Conservation (phyloP, 2,329 filamentous ascomycete species). For the Talaromyces sp. region DNA sequence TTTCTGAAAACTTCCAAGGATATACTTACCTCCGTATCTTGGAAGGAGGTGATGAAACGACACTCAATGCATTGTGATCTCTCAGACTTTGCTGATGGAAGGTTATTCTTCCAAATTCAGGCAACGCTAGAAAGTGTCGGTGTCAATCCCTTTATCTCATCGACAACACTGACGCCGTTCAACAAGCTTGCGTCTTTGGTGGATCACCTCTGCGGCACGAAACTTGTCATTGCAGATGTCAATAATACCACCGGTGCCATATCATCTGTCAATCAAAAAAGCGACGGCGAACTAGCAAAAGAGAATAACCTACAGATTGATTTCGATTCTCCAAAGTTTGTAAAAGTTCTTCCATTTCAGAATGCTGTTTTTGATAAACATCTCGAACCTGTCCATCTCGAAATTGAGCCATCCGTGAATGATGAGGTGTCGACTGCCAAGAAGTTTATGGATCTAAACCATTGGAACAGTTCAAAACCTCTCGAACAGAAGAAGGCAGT, state of each 20-base stretch:
- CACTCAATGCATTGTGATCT: neutral
- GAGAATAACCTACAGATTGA: neutral
- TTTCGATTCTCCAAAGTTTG: neutral
- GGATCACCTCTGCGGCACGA: neutral
- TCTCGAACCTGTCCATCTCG: neutral
- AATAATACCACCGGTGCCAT: no score
- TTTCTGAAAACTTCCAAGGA: neutral
- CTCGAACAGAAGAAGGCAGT: constrained; percentile 2
- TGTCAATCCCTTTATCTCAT: neutral
- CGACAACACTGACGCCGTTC: neutral
- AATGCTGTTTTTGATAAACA: constrained; percentile 6
- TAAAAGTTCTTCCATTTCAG: neutral
- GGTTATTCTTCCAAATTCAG: neutral
- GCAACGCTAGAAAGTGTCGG: neutral
- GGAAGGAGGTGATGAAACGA: neutral
- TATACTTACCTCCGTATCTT: neutral
- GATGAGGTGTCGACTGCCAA: neutral
- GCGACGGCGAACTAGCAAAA: neutral
- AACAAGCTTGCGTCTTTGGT: neutral
- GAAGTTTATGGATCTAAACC: neutral
- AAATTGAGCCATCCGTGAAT: neutral
- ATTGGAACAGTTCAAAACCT: constrained; percentile 32
- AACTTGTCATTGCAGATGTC: neutral
- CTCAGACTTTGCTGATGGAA: neutral
- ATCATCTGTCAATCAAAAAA: no score